These are phyloP conservation scores for Scheffersomyces illinoinensis DNA, from an alignment of 1,139 yeast species.

Conservation along the genomic window DNA sequence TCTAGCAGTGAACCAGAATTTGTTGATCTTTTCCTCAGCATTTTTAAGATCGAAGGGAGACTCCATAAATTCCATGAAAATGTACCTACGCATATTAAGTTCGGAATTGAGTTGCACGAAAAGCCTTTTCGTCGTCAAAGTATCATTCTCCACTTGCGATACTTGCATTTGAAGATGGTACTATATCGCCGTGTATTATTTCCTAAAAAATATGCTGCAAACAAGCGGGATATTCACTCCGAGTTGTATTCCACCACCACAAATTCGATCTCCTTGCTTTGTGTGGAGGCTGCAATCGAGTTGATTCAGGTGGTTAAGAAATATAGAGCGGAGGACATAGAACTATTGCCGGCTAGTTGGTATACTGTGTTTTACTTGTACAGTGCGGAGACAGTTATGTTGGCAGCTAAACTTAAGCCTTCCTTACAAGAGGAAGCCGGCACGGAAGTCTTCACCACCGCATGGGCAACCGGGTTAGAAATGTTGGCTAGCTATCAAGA, in stretches of 20 bases:
- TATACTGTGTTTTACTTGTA: slow-evolving; percentile 12
- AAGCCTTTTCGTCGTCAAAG: slow-evolving; percentile 12
- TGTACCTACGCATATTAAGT: slow-evolving; percentile 9
- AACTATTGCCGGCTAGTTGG: slow-evolving; percentile 12
- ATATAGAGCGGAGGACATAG: slow-evolving; percentile 10
- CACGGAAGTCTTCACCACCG: slow-evolving; percentile 2
- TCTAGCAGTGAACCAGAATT: slow-evolving; percentile 5
- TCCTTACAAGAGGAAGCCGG: slow-evolving; percentile 6
- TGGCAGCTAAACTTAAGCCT: slow-evolving; percentile 12
- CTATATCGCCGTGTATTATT: slow-evolving; percentile 11
- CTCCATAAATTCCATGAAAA: slow-evolving; percentile 8
- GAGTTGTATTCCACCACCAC: slow-evolving; percentile 9
- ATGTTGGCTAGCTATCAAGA: slow-evolving; percentile 9
- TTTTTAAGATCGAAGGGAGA: slow-evolving; percentile 10
- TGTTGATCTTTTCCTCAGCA: slow-evolving; percentile 7
- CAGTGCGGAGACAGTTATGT: slow-evolving; percentile 11
- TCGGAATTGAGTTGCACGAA: slow-evolving; percentile 3
- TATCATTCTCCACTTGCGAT: slow-evolving; percentile 11
- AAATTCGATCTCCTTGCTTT: slow-evolving; percentile 8
- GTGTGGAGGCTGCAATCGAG: slow-evolving; percentile 11
- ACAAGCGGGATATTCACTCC: slow-evolving; percentile 2
- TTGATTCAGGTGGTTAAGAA: slow-evolving; percentile 9
- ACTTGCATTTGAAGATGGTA: slow-evolving; percentile 11
- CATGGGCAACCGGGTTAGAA: slow-evolving; percentile 11
- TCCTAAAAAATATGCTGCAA: slow-evolving; percentile 5